phyloP scores from a whole-genome alignment of 75 land plant genomes.

The Pinus albicaulis region DNA sequence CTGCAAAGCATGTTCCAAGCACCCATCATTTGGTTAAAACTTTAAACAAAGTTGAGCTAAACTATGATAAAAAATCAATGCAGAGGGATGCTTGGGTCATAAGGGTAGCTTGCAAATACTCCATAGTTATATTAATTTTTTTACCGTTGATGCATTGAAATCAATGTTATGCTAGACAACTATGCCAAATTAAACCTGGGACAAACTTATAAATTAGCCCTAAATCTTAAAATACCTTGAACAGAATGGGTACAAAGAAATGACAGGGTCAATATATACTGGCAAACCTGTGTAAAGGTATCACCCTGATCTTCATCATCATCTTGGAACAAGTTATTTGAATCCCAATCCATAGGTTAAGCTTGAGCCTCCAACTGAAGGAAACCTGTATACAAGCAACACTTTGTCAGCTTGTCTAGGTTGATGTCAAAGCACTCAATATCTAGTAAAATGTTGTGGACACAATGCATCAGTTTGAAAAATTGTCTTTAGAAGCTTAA shows the following conservation, averaged over 20 bases:
- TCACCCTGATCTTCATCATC: background rate
- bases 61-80: too few relatives aligned
- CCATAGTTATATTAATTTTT: too few relatives aligned
- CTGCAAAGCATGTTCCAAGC: too few relatives aligned
- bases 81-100: too few relatives aligned
- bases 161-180: too few relatives aligned
- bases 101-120: too few relatives aligned
- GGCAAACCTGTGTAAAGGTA: conserved; percentile 11
- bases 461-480: background rate
- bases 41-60: too few relatives aligned
- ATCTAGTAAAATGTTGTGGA: background rate
- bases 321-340: conserved; percentile 1
- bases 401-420: background rate
- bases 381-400: conserved; percentile 4
- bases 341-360: conserved; percentile 4
- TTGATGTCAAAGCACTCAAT: background rate
- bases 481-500: background rate
- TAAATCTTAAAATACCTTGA: background rate
- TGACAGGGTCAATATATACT: conserved; percentile 12
- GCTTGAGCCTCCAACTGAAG: background rate
- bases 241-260: conserved; percentile 1
- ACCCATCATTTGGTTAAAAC: too few relatives aligned
- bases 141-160: too few relatives aligned
- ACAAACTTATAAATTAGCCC: background rate
- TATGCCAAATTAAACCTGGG: too few relatives aligned